Percentiles rank a stretch among this genome's conserved stretches.
Conservation (phyloP, 495 filamentous ascomycete genomes). For the Aspergillus olivimuriae region DNA sequence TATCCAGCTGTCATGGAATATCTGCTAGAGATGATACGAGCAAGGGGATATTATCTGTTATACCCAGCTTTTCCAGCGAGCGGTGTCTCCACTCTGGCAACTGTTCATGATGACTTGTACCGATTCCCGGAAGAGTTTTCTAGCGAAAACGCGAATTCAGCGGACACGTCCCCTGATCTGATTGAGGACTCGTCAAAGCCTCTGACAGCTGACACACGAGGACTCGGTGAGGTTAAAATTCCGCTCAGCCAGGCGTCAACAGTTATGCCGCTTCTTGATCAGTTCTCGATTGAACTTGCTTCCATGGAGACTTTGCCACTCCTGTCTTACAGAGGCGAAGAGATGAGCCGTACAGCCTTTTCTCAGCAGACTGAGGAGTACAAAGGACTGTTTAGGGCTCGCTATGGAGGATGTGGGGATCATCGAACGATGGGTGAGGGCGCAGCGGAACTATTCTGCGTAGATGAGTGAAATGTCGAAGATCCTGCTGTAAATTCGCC, state of each 20-base stretch:
- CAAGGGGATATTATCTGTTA: slow-evolving; percentile 64
- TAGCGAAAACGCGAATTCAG: not conserved
- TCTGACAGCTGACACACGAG: slow-evolving; percentile 2
- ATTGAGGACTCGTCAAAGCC: slow-evolving; percentile 7
- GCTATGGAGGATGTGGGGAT: slow-evolving; percentile 32
- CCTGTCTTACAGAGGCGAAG: slow-evolving; percentile 31
- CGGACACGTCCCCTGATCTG: not conserved
- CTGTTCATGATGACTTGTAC: slow-evolving; percentile 68
- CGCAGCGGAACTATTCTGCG: not conserved
- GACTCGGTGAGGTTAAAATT: slow-evolving; percentile 13
- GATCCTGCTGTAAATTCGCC: not conserved
- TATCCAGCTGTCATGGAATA: slow-evolving; percentile 77
- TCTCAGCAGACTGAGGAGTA: slow-evolving; percentile 21
- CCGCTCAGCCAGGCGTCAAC: slow-evolving; percentile 16
- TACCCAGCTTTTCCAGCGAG: slow-evolving; percentile 56
- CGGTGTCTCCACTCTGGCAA: slow-evolving; percentile 46
- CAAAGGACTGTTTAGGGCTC: slow-evolving; percentile 25
- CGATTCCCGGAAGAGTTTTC: slow-evolving; percentile 59
- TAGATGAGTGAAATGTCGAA: not conserved
- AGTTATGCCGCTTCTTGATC: slow-evolving; percentile 28
- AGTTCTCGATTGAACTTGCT: slow-evolving; percentile 27
- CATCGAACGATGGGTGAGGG: not conserved
- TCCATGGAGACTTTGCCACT: slow-evolving; percentile 25
- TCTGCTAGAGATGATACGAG: slow-evolving; percentile 62
- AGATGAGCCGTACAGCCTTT: slow-evolving; percentile 10